These are phyloP conservation scores for Ustilaginoidea virens DNA, from an alignment of 2,329 filamentous ascomycete genomes.

Conservation along the genomic window DNA sequence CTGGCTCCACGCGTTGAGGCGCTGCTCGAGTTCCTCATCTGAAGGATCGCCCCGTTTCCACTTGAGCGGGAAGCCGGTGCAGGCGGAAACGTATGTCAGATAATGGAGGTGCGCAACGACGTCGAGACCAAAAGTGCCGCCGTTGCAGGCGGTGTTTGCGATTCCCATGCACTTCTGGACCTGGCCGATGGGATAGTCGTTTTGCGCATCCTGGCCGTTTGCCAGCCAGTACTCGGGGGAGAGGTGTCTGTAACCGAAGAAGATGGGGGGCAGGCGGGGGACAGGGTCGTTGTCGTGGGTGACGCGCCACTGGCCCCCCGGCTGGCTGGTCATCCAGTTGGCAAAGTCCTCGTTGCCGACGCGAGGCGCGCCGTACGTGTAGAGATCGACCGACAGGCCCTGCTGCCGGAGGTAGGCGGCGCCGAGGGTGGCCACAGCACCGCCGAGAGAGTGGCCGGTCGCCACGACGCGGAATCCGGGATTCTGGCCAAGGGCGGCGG, in stretches of 20 bases:
- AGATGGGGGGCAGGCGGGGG: constrained; percentile 46
- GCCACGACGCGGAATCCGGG: constrained; percentile 37
- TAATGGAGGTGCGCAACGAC: constrained; percentile 32
- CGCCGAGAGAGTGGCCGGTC: constrained; percentile 58
- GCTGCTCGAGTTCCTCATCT: constrained; percentile 17
- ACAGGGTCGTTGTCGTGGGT: constrained; percentile 55
- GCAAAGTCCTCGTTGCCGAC: constrained; percentile 42
- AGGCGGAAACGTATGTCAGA: constrained; percentile 27
- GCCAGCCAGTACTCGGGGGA: constrained; percentile 54
- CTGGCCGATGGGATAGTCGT: constrained; percentile 21
- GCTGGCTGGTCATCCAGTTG: constrained; percentile 35
- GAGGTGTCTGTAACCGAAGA: constrained; percentile 49
- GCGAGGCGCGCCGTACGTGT: constrained; percentile 53
- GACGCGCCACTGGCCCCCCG: constrained; percentile 42
- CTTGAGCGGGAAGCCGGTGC: constrained; percentile 13
- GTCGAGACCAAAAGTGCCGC: constrained; percentile 28
- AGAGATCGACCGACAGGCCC: constrained; percentile 35
- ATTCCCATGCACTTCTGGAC: constrained; percentile 33
- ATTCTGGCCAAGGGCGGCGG: constrained; percentile 25
- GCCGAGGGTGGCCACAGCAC: constrained; percentile 44
- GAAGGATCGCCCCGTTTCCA: constrained; percentile 12
- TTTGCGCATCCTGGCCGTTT: constrained; percentile 15
- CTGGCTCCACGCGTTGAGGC: constrained; percentile 3
- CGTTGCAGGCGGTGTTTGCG: constrained; percentile 34
- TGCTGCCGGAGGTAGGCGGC: constrained; percentile 36